These are phyloP conservation scores for Thielaviopsis ethacetica DNA, from an alignment of 2,329 filamentous ascomycete genomes.

Conservation along the genomic window DNA sequence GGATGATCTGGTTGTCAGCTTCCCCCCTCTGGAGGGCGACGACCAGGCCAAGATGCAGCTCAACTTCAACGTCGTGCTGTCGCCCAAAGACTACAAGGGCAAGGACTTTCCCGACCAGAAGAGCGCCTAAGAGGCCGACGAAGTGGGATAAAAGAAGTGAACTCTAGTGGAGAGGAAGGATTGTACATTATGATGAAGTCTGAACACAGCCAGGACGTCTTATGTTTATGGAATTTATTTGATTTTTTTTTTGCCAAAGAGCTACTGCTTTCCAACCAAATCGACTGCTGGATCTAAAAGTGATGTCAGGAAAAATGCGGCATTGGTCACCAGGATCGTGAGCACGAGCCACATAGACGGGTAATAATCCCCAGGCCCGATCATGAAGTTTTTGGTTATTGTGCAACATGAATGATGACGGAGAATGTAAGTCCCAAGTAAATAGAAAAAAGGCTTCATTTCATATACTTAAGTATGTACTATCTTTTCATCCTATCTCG, in stretches of 20 bases:
- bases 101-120: slow-evolving; percentile 7
- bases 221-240: not conserved
- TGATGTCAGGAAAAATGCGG: not conserved
- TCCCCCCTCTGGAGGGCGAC: slow-evolving; percentile 27
- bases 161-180: not conserved
- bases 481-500: too few relatives aligned
- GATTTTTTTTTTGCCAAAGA: not conserved
- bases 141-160: not conserved
- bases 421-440: too few relatives aligned
- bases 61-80: slow-evolving; percentile 27
- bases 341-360: not conserved
- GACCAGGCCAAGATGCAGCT: slow-evolving; percentile 21
- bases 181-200: slow-evolving; percentile 4
- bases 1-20: slow-evolving; percentile 33
- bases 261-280: not conserved
- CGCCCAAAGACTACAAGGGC: slow-evolving; percentile 28
- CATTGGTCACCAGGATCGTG: not conserved
- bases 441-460: too few relatives aligned
- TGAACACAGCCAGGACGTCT: not conserved
- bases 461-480: too few relatives aligned
- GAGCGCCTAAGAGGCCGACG: not conserved
- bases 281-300: not conserved
- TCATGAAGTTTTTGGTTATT: not conserved
- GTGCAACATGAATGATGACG: not conserved
- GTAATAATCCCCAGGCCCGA: not conserved